Evolutionary conservation across 305 asterid species (phyloP), one percentile per base, ranked within the genome.

Genomic region (Coffea humblotiana): DNA sequence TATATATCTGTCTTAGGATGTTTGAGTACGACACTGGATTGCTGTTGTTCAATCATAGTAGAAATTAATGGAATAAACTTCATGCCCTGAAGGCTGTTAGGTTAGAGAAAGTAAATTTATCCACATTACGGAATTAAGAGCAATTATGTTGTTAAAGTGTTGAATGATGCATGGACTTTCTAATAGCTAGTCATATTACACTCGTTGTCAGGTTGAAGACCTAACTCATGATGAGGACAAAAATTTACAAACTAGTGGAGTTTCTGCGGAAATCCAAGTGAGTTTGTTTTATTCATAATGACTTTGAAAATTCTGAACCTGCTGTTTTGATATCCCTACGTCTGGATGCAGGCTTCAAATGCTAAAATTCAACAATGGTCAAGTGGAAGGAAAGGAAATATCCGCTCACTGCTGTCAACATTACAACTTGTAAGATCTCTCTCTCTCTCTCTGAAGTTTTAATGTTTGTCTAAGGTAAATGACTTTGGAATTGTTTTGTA

Each of bases 341-440:
- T 35, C 27, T 60, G 21, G 21, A 76, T 78, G 81, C 90, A 96
- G 99, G 94, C 91, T 84, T 85, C 87, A 75, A 95, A 94, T 86
- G 89, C 90, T 76, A 94, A 92, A 88, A 90, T 96, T 80, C 86
- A 84, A 77, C 94, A 92, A 80, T 96, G 99, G 99, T 90, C 97
- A 71, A 83, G 83, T 19, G 99, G 98, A 79, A 94, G 93, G 91
- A 92, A 91, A 87, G 99, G 97, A 81, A 96, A 96, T 85, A 96
- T 96, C 68, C 97, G 97, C 32, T 94, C 99, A 10, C 84, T 96
- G 82, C 91, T 96, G 8, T 96, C 99, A 49, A 96, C 99, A 40
- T 84, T 96, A 84, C 99, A 96, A 86, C 85, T 82, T 71, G 99
- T 94, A 90, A 88, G 93, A 72, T 75, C 65, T 27, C 56, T 21